A percentile compares a stretch with the other conserved stretches of the same genome.
phyloP scores from a whole-genome alignment of 768 basidiomycete genomes.

The Calocybe cyanea region DNA sequence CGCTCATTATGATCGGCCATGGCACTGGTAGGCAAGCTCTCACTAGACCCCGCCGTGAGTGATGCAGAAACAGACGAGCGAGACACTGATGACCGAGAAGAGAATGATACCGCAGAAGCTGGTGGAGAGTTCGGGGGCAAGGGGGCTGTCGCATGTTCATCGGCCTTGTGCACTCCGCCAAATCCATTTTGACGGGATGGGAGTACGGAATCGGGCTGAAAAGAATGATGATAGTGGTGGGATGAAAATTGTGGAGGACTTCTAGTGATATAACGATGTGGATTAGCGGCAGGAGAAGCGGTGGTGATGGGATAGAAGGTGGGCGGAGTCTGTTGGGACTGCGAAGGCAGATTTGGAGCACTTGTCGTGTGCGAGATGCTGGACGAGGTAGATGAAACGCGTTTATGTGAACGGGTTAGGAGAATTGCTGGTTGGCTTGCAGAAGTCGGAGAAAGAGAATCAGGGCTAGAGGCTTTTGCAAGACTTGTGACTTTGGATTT shows the following conservation, averaged over 20 bases:
- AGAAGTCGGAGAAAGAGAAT: slow-evolving; percentile 16
- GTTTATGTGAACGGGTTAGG: slow-evolving; percentile 25
- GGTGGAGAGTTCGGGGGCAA: slow-evolving; percentile 66
- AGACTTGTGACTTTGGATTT: slow-evolving; percentile 60
- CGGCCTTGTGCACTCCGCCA: slow-evolving; percentile 29
- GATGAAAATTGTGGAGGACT: slow-evolving; percentile 23
- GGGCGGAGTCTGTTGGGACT: slow-evolving; percentile 18
- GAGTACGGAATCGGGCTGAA: slow-evolving; percentile 10
- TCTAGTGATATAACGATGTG: slow-evolving; percentile 47
- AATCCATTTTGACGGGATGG: slow-evolving; percentile 12
- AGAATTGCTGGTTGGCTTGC: slow-evolving; percentile 25
- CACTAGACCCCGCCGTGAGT: slow-evolving; percentile 32
- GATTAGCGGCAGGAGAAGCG: slow-evolving; percentile 51
- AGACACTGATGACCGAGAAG: slow-evolving; percentile 71
- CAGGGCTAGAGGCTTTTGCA: slow-evolving; percentile 29
- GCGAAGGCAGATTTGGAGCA: too few relatives aligned
- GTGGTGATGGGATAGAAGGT: slow-evolving; percentile 57
- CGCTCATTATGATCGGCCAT: slow-evolving; percentile 2
- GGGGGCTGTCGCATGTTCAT: slow-evolving; percentile 57
- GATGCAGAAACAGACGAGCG: slow-evolving; percentile 40
- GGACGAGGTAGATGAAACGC: slow-evolving; percentile 41
- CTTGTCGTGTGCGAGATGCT: slow-evolving; percentile 20
- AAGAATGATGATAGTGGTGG: slow-evolving; percentile 31
- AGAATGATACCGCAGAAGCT: slow-evolving; percentile 65
- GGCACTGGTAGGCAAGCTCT: slow-evolving; percentile 27